A percentile compares a stretch with the other conserved stretches of the same genome.
Evolutionary conservation across 768 basidiomycete genomes (phyloP).

Genomic region (Boletus sp.): DNA sequence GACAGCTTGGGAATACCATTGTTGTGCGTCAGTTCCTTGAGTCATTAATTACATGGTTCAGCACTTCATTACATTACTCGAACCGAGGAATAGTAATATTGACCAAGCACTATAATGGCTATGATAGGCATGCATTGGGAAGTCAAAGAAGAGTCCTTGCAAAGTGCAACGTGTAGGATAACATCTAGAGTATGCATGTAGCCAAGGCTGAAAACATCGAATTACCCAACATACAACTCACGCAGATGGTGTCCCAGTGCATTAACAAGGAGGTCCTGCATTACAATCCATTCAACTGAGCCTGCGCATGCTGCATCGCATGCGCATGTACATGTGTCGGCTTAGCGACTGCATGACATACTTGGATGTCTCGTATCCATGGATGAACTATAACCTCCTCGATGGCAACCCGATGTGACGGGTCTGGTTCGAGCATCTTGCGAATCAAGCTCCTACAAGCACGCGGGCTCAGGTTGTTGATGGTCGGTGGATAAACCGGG

Average conservation of each 20-base stretch:
- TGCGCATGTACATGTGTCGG: conserved; percentile 73
- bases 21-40: neutral
- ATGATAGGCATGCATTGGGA: conserved; percentile 17
- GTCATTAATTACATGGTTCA: conserved; percentile 3
- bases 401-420: conserved; percentile 68
- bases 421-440: conserved; percentile 95
- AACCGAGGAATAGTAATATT: conserved; percentile 15
- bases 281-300: conserved; percentile 35
- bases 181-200: conserved; percentile 17
- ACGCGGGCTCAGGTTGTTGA: conserved; percentile 86
- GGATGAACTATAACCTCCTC: conserved; percentile 77
- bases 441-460: conserved; percentile 81
- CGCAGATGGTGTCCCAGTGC: neutral
- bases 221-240: neutral
- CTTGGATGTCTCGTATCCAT: conserved; percentile 81
- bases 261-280: neutral
- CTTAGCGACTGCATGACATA: conserved; percentile 65
- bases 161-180: conserved; percentile 15
- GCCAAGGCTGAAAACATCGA: conserved; percentile 1
- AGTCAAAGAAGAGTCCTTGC: conserved; percentile 1
- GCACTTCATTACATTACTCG: neutral
- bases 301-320: conserved; percentile 58
- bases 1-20: conserved; percentile 13
- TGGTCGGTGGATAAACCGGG: conserved; percentile 54
- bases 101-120: conserved; percentile 19